Conservation (phyloP, 1,139 yeast genomes). For the Protomyces arabidopsidicola region DNA sequence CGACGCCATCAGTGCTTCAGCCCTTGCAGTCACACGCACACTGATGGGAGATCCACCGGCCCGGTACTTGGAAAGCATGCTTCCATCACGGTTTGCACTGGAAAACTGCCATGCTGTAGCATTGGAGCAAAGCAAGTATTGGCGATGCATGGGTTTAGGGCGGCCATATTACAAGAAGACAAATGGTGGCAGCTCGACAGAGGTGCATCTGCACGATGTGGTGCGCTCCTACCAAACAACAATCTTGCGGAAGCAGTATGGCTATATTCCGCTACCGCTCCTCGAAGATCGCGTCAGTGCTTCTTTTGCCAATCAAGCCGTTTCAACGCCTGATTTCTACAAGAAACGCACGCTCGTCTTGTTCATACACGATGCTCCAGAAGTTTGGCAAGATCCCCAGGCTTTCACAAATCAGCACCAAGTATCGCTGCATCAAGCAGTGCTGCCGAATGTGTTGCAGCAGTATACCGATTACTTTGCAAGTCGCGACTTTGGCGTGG, state of each 20-base stretch:
- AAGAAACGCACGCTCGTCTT: constrained; percentile 60
- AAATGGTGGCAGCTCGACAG: neutral
- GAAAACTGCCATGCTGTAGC: constrained; percentile 82
- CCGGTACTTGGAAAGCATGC: constrained; percentile 48
- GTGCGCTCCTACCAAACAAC: constrained; percentile 66
- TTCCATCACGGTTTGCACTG: constrained; percentile 66
- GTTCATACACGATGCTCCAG: constrained; percentile 86
- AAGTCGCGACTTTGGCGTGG: constrained; percentile 61
- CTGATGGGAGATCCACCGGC: constrained; percentile 88
- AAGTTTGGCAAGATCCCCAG: constrained; percentile 82
- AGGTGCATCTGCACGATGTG: constrained; percentile 50
- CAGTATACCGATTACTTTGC: constrained; percentile 57
- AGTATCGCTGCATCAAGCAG: constrained; percentile 54
- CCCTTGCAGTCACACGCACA: constrained; percentile 86
- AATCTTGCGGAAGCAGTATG: constrained; percentile 51
- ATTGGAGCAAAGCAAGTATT: constrained; percentile 73
- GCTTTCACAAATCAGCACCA: constrained; percentile 75
- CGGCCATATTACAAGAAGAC: constrained; percentile 32
- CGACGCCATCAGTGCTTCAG: constrained; percentile 84
- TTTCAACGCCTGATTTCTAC: constrained; percentile 59
- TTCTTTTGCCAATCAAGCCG: constrained; percentile 60
- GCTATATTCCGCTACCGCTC: constrained; percentile 67
- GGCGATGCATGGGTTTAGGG: constrained; percentile 83
- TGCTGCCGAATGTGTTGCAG: constrained; percentile 59
- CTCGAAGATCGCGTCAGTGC: constrained; percentile 49